phyloP scores from a whole-genome alignment of 2,329 filamentous ascomycete genomes.

The Lachnellula suecica region DNA sequence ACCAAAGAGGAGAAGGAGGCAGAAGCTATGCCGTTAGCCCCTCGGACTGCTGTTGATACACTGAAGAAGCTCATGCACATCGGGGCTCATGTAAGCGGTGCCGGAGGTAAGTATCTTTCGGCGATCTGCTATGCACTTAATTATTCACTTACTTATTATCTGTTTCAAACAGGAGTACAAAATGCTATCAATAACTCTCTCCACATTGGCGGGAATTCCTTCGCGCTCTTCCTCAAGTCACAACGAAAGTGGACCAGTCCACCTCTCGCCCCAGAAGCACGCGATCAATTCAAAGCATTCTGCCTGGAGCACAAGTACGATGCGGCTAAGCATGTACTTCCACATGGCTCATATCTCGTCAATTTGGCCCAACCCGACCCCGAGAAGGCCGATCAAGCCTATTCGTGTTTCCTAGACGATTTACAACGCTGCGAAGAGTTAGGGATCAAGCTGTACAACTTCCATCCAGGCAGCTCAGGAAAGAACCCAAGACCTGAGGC shows the following conservation, averaged over 20 bases:
- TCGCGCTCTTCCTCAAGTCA: constrained; percentile 93
- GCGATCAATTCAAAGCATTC: constrained; percentile 66
- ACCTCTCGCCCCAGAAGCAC: constrained; percentile 66
- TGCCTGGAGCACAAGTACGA: constrained; percentile 72
- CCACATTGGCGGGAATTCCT: constrained; percentile 86
- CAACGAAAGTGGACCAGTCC: constrained; percentile 94
- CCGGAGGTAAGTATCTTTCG: constrained; percentile 63
- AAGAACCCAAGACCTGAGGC: constrained; percentile 66
- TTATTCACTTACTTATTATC: constrained; percentile 4
- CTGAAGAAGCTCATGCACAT: constrained; percentile 75
- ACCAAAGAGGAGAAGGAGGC: constrained; percentile 56
- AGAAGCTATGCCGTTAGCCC: constrained; percentile 62
- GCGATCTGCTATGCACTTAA: constrained; percentile 14
- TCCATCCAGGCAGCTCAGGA: constrained; percentile 86
- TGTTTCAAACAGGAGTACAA: constrained; percentile 83
- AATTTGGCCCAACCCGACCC: constrained; percentile 86
- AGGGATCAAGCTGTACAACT: constrained; percentile 93
- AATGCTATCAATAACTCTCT: constrained; percentile 79
- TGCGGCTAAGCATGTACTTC: constrained; percentile 71
- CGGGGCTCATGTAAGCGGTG: constrained; percentile 87
- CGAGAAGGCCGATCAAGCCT: constrained; percentile 81
- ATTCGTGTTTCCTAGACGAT: constrained; percentile 83
- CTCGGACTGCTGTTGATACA: constrained; percentile 61
- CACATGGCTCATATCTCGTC: constrained; percentile 94
- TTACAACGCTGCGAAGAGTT: constrained; percentile 80